Base-by-base conservation (phyloP, 768 basidiomycete species). In the Kwoniella sp. region DNA sequence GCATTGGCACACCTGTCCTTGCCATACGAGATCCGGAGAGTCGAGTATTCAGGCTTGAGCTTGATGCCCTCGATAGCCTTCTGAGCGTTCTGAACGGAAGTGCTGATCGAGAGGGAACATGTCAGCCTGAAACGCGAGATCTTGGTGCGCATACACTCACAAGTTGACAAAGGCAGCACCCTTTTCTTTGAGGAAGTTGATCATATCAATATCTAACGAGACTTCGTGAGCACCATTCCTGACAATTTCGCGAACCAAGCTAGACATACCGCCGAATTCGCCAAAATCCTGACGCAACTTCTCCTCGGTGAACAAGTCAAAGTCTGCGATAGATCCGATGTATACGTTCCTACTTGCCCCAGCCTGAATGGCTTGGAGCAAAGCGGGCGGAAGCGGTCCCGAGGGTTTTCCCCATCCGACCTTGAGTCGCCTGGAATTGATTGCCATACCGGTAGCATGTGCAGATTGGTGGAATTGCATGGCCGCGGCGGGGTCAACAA, bases 401-500 rank as follows among this genome's bases (percentile, higher is more conserved):
- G 89, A 85, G 68, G 88, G 88, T 81, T 93, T 98, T 52, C 93
- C 93, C 95, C 93, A 99, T 40, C 93, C 92, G 62, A 96, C 84
- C 79, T 96, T 98, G 57, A 98, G 81, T 23, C 91, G 84, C 36
- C 92, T 85, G 74, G 90, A 89, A 78, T 90, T 92, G 53, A 98
- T 79, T 20, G 86, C 89, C 49, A 99, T 78, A 5, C 92, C 91
- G 61, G 90, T 86, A 70, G 84, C 86, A 1, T 85, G 84, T 14
- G 93, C 90, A 31, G 89, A 85, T 68, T 93, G 88, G 82, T 83
- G 91, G 80, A 99, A 96, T 9, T 87, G 87, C 67, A 89, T 85
- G 2, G 95, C 92, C 44, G 88, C 88, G 0, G 86, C 84, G 10
- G 91, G 87, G 69, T 96, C 91, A 60, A 96, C 85, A 70, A 99